phyloP scores from a whole-genome alignment of 371 early-diverging fungal species.

The Mucor irregularis region DNA sequence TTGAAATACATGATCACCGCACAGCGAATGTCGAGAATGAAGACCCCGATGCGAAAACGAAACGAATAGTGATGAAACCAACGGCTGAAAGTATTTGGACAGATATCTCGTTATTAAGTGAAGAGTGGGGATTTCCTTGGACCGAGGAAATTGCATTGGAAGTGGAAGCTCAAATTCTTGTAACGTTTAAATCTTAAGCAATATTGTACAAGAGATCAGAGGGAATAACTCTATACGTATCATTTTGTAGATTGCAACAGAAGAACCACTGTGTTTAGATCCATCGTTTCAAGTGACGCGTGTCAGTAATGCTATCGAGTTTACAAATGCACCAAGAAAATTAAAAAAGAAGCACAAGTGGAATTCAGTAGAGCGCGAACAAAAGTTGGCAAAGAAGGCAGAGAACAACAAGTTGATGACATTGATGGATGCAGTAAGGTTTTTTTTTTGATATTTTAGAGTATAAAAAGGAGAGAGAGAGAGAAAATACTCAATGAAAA shows the following conservation, averaged over 20 bases:
- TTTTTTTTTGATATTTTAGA: too few species aligned
- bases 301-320: conserved; percentile 57
- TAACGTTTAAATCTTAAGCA: conserved; percentile 14
- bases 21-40: conserved; percentile 4
- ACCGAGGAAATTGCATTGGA: conserved; percentile 54
- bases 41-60: conserved; percentile 15
- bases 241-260: conserved; percentile 53
- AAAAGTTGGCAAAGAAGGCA: conserved; percentile 58
- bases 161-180: conserved; percentile 59
- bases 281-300: conserved; percentile 60
- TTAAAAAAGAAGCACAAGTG: conserved; percentile 56
- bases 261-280: conserved; percentile 61
- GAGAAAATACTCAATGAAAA: neutral
- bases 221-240: too few species aligned
- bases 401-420: conserved; percentile 63
- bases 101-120: conserved; percentile 57
- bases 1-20: conserved; percentile 61
- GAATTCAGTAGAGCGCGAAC: conserved; percentile 63
- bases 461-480: neutral
- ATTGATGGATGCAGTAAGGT: conserved; percentile 62
- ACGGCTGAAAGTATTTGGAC: conserved; percentile 64
- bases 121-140: conserved; percentile 54
- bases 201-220: neutral
- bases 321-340: conserved; percentile 35
- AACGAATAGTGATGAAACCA: conserved; percentile 55